These are phyloP conservation scores for Dothistroma septosporum DNA, from an alignment of 2,329 filamentous ascomycete genomes.

Conservation along the genomic window DNA sequence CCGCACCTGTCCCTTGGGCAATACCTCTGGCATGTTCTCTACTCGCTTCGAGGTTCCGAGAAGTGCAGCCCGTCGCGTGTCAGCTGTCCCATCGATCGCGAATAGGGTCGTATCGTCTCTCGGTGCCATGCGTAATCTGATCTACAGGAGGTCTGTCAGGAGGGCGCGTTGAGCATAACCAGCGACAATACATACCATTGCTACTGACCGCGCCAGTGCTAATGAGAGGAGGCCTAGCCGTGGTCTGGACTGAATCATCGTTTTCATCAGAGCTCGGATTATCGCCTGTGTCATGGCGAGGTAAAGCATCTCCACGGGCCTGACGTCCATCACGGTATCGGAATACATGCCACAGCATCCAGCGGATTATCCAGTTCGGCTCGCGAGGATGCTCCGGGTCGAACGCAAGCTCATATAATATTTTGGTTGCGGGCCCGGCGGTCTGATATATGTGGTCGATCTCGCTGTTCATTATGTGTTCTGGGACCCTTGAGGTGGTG, in stretches of 20 bases:
- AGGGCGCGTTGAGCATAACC: background rate
- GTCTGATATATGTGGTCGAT: constrained; percentile 9
- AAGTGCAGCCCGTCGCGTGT: background rate
- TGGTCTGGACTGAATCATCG: background rate
- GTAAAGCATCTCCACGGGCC: background rate
- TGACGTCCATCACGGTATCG: constrained; percentile 41
- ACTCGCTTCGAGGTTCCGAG: too few species aligned
- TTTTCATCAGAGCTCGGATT: background rate
- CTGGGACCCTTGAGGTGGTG: constrained; percentile 17
- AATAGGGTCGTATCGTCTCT: constrained; percentile 5
- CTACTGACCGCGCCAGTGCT: background rate
- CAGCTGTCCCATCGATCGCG: constrained; percentile 2
- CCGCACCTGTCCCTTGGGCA: too few species aligned
- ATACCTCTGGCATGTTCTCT: background rate
- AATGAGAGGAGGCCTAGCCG: background rate
- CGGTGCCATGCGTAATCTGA: background rate
- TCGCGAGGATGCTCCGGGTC: constrained; percentile 36
- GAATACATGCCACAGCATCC: constrained; percentile 49
- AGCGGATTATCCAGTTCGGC: constrained; percentile 46
- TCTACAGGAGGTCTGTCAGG: background rate
- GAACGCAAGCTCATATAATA: constrained; percentile 39
- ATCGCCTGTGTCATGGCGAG: background rate
- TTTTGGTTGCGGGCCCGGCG: constrained; percentile 35
- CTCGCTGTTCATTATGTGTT: constrained; percentile 24
- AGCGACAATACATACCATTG: background rate